These are phyloP conservation scores for Paspalum vaginatum DNA, from an alignment of 176 grass and related monocot species.

Conservation along the genomic window DNA sequence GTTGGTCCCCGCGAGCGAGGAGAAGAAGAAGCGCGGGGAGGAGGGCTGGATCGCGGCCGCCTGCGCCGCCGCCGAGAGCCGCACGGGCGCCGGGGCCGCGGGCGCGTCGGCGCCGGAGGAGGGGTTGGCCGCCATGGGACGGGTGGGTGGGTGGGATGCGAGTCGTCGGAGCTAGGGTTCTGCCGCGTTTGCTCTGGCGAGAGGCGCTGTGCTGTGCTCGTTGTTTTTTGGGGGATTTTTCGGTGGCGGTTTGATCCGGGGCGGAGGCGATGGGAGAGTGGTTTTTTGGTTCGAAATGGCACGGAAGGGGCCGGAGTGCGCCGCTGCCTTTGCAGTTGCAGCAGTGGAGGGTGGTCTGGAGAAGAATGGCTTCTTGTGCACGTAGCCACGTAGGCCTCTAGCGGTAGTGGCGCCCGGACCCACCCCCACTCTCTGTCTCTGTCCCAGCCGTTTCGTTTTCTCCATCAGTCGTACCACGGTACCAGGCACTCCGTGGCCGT, in stretches of 20 bases:
- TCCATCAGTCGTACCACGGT: too few relatives aligned
- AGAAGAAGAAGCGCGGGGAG: constrained; percentile 69
- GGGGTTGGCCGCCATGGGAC: constrained; percentile 50
- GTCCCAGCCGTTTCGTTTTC: too few relatives aligned
- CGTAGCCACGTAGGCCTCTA: constrained; percentile 40
- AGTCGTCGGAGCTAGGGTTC: constrained; percentile 41
- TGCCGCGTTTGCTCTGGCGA: neutral
- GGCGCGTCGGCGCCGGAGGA: constrained; percentile 35
- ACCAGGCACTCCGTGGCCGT: too few relatives aligned
- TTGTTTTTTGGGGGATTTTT: neutral
- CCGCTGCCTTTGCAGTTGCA: too few relatives aligned
- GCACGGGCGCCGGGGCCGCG: constrained; percentile 37
- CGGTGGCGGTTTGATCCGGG: constrained; percentile 33
- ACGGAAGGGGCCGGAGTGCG: neutral
- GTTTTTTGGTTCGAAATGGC: constrained; percentile 48
- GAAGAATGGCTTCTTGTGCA: constrained; percentile 28
- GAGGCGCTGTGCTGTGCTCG: neutral
- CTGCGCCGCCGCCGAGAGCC: constrained; percentile 36
- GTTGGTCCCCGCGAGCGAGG: constrained; percentile 42
- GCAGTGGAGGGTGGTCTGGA: neutral
- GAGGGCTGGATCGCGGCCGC: constrained; percentile 55
- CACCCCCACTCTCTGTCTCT: too few relatives aligned
- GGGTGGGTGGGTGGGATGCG: neutral
- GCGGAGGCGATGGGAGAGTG: constrained; percentile 9
- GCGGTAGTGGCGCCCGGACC: neutral